These are phyloP conservation scores for Penicillium subrubescens DNA, from an alignment of 495 filamentous ascomycete genomes.

Conservation along the genomic window DNA sequence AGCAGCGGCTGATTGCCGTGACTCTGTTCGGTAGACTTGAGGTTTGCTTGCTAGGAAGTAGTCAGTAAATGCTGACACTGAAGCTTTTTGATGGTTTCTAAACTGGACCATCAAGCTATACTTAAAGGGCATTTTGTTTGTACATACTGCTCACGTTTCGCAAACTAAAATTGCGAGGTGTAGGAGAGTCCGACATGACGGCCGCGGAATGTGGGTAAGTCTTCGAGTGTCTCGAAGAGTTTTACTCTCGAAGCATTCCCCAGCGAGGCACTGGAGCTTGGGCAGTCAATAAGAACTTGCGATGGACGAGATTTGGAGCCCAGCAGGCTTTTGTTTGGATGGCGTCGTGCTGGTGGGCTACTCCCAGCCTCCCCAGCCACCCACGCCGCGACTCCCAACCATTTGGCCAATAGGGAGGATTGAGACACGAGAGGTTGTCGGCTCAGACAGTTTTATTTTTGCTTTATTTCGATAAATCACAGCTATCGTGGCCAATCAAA, in stretches of 20 bases:
- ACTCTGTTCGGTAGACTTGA: constrained; percentile 54
- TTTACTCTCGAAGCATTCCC: constrained; percentile 32
- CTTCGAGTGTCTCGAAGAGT: constrained; percentile 15
- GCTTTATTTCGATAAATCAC: constrained; percentile 20
- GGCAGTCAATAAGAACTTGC: constrained; percentile 18
- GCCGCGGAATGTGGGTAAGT: constrained; percentile 20
- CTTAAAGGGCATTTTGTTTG: constrained; percentile 2
- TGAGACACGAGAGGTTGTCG: constrained; percentile 23
- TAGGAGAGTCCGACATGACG: constrained; percentile 24
- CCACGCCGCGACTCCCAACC: constrained; percentile 6
- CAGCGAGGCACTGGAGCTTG: constrained; percentile 12
- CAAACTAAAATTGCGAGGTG: constrained; percentile 33
- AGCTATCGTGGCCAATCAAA: constrained; percentile 12
- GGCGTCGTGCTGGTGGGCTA: constrained; percentile 21
- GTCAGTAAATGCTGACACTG: constrained; percentile 8
- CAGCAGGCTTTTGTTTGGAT: constrained; percentile 31
- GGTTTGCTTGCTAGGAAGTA: constrained; percentile 49
- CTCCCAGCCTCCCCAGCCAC: constrained; percentile 39
- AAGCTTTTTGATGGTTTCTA: neutral
- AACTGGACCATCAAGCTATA: neutral
- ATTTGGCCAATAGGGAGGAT: constrained; percentile 26
- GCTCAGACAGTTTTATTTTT: constrained; percentile 14
- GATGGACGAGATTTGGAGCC: constrained; percentile 12
- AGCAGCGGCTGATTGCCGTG: constrained; percentile 62
- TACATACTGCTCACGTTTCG: constrained; percentile 36